A percentile compares a stretch with the other conserved stretches of the same genome.
phyloP scores from a whole-genome alignment of 208 protist species.

The Angomonas ambiguus region DNA sequence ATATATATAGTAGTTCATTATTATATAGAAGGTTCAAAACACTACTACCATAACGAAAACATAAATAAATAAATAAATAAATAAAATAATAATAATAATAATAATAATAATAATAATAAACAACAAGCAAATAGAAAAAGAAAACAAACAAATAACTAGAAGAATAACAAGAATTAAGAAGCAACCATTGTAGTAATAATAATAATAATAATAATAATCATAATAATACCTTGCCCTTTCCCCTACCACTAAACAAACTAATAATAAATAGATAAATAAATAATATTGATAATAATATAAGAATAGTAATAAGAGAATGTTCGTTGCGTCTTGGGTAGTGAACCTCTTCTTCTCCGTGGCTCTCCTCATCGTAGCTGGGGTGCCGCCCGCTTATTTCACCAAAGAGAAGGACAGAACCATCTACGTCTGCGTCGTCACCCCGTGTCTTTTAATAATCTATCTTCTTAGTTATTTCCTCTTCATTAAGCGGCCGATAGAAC shows the following conservation, averaged over 20 bases:
- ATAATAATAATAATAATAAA: neutral
- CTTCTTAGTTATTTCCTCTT: constrained; percentile 44
- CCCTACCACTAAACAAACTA: neutral
- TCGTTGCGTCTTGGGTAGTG: neutral
- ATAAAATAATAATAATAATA: neutral
- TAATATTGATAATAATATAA: too few relatives aligned
- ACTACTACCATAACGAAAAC: too few relatives aligned
- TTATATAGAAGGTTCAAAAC: too few relatives aligned
- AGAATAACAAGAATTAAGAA: neutral
- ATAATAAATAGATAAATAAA: neutral
- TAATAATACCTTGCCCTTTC: neutral
- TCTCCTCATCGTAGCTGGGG: constrained; percentile 44
- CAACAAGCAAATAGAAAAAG: neutral
- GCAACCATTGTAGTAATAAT: too few relatives aligned
- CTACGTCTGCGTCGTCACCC: constrained; percentile 44
- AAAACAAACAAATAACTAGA: neutral
- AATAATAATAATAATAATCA: neutral
- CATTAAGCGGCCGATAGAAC: constrained; percentile 45
- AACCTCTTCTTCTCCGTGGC: constrained; percentile 20
- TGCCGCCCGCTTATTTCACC: constrained; percentile 47
- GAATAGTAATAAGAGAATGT: neutral
- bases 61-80: too few relatives aligned
- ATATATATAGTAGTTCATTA: too few relatives aligned
- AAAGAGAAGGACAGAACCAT: constrained; percentile 27
- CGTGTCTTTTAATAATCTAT: constrained; percentile 45